These are phyloP conservation scores for Musa troglodytarum DNA, from an alignment of 176 grass and related monocot species.

Conservation along the genomic window DNA sequence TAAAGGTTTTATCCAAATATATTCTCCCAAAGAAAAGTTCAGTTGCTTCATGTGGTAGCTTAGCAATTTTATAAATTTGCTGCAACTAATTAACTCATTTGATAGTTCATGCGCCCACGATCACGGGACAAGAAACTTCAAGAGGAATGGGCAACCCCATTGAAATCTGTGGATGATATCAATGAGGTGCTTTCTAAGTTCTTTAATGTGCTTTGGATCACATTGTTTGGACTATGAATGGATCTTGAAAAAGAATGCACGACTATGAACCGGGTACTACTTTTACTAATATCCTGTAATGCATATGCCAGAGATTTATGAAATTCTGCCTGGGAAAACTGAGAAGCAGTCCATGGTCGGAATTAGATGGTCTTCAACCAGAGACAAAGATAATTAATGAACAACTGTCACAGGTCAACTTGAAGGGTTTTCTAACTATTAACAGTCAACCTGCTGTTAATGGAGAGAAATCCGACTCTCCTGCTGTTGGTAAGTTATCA, in stretches of 20 bases:
- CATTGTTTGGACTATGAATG: background rate
- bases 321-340: slow-evolving; percentile 63
- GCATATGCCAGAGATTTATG: slow-evolving; percentile 46
- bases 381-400: slow-evolving; percentile 86
- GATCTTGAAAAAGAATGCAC: too few species aligned
- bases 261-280: background rate
- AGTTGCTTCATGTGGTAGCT: background rate
- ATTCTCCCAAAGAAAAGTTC: background rate
- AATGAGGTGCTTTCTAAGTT: slow-evolving; percentile 40
- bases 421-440: slow-evolving; percentile 82
- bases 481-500: slow-evolving; percentile 46
- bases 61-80: background rate
- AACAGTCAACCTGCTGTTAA: slow-evolving; percentile 81
- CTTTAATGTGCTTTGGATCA: background rate
- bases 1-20: background rate
- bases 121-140: slow-evolving; percentile 59
- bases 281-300: background rate
- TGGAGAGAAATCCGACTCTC: slow-evolving; percentile 68
- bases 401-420: slow-evolving; percentile 61
- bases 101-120: slow-evolving; percentile 65
- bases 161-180: slow-evolving; percentile 72
- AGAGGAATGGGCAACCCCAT: slow-evolving; percentile 78
- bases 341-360: slow-evolving; percentile 80
- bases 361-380: slow-evolving; percentile 68
- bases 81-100: background rate